phyloP scores from a whole-genome alignment of 768 basidiomycete genomes.

The Arthromyces matolae region DNA sequence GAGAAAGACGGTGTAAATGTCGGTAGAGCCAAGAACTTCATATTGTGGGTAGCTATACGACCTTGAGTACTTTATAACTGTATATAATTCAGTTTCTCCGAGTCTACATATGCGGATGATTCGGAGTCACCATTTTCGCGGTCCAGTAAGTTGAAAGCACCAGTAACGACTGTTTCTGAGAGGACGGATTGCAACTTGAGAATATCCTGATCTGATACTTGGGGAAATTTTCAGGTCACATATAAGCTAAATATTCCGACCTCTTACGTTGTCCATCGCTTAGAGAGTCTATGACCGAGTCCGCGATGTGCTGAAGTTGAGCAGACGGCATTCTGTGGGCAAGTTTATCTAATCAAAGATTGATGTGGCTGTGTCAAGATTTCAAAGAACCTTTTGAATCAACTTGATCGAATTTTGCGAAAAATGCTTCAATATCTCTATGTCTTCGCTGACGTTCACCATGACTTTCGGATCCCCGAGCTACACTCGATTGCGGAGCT shows the following conservation, averaged over 20 bases:
- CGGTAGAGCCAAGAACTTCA: slow-evolving; percentile 64
- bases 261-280: slow-evolving; percentile 31
- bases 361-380: slow-evolving; percentile 2
- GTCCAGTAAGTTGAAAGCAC: slow-evolving; percentile 78
- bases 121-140: slow-evolving; percentile 51
- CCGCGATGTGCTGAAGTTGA: slow-evolving; percentile 18
- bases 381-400: slow-evolving; percentile 8
- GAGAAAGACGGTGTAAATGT: slow-evolving; percentile 57
- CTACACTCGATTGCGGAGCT: slow-evolving; percentile 74
- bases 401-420: background rate
- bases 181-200: slow-evolving; percentile 54
- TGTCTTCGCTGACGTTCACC: slow-evolving; percentile 77
- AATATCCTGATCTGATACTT: slow-evolving; percentile 53
- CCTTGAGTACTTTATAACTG: slow-evolving; percentile 60
- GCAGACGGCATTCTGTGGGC: slow-evolving; percentile 18
- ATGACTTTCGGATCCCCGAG: slow-evolving; percentile 82
- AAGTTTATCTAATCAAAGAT: background rate
- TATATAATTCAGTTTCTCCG: background rate
- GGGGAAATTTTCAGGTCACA: too few relatives aligned
- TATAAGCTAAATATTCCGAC: too few relatives aligned
- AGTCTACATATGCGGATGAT: background rate
- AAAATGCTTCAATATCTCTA: slow-evolving; percentile 42
- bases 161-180: slow-evolving; percentile 59
- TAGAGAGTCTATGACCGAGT: slow-evolving; percentile 31
- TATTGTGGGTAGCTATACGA: slow-evolving; percentile 59